A percentile compares a stretch with the other conserved stretches of the same genome.
phyloP scores from a whole-genome alignment of 2,329 filamentous ascomycete species.

The Colletotrichum salicis region DNA sequence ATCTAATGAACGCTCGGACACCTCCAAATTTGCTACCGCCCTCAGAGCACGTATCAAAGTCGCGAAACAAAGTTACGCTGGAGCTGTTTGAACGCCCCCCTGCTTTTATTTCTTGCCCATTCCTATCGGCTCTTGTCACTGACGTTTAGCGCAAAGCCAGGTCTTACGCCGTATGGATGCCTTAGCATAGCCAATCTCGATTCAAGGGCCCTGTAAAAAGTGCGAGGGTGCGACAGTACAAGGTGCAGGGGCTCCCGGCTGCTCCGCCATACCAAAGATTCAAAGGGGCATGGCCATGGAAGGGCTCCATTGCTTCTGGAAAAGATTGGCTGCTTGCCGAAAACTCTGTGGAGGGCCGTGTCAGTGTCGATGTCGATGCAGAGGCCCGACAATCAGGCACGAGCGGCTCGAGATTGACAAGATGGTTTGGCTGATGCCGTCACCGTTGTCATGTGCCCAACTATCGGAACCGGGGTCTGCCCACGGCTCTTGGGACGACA shows the following conservation, averaged over 20 bases:
- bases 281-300: slow-evolving; percentile 31
- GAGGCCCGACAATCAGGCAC: slow-evolving; percentile 1
- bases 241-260: slow-evolving; percentile 27
- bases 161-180: slow-evolving; percentile 6
- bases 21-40: slow-evolving; percentile 26
- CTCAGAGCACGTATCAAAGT: slow-evolving; percentile 25
- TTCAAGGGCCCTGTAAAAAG: slow-evolving; percentile 19
- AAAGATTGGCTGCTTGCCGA: slow-evolving; percentile 1
- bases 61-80: slow-evolving; percentile 34
- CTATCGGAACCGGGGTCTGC: not conserved
- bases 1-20: slow-evolving; percentile 34
- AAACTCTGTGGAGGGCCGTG: slow-evolving; percentile 1
- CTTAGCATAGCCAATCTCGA: slow-evolving; percentile 29
- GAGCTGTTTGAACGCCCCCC: slow-evolving; percentile 33
- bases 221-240: slow-evolving; percentile 12
- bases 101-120: slow-evolving; percentile 4
- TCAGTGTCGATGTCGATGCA: slow-evolving; percentile 3
- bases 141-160: slow-evolving; percentile 1
- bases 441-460: slow-evolving; percentile 1
- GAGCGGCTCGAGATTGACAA: not conserved
- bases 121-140: slow-evolving; percentile 18
- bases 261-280: slow-evolving; percentile 26
- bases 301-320: slow-evolving; percentile 33
- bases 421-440: not conserved
- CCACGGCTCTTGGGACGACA: slow-evolving; percentile 1